These are phyloP conservation scores for Adenanthera pavonina DNA, from an alignment of 306 rosid species.

Conservation along the genomic window DNA sequence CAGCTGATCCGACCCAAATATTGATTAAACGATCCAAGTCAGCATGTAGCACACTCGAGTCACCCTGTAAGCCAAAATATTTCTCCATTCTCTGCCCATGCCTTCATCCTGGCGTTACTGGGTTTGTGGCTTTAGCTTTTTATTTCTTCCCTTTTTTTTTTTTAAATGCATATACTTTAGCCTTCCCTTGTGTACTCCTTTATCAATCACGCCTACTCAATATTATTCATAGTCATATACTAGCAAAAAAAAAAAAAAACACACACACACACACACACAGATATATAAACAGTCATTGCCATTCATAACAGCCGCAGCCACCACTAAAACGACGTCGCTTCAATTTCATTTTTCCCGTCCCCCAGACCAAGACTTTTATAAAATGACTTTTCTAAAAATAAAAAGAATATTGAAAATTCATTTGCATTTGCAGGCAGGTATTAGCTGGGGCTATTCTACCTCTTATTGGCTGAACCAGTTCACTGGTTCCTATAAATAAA, in stretches of 20 bases:
- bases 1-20: conserved; percentile 77
- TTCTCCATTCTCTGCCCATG: conserved; percentile 65
- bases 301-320: not conserved
- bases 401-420: not conserved
- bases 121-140: not conserved
- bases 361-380: not conserved
- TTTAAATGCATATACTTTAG: too few species aligned
- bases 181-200: too few species aligned
- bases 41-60: conserved; percentile 74
- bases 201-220: too few species aligned
- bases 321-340: not conserved
- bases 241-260: too few species aligned
- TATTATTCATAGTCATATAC: too few species aligned
- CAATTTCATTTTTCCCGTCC: too few species aligned
- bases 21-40: conserved; percentile 60
- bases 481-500: conserved; percentile 42
- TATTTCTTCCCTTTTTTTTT: too few species aligned
- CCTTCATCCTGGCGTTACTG: not conserved
- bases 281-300: too few species aligned
- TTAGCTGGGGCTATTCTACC: not conserved
- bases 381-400: not conserved
- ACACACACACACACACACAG: too few species aligned
- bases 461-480: conserved; percentile 27
- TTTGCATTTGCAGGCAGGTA: not conserved
- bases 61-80: conserved; percentile 93